A percentile compares a stretch with the other conserved stretches of the same genome.
Conservation (phyloP, 2,329 filamentous ascomycete species). For the Curvularia spicifera region DNA sequence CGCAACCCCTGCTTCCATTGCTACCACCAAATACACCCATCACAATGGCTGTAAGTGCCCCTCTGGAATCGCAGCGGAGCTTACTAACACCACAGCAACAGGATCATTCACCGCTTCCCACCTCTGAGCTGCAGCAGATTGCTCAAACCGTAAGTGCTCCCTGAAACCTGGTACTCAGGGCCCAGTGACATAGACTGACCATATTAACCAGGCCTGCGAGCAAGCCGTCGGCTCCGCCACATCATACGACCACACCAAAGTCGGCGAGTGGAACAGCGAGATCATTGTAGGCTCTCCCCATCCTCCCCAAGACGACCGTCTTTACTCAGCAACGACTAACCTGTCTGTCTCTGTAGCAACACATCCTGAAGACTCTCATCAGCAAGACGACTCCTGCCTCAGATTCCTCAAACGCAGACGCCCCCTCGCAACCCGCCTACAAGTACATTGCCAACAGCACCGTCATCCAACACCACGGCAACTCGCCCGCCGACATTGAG, state of each 20-base stretch:
- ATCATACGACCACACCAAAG: conserved; percentile 86
- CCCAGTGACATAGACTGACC: conserved; percentile 12
- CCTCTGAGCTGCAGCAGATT: conserved; percentile 41
- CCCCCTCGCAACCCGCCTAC: conserved; percentile 66
- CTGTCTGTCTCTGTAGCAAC: conserved; percentile 63
- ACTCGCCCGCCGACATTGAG: conserved; percentile 50
- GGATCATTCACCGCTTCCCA: conserved; percentile 41
- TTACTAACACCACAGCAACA: conserved; percentile 4
- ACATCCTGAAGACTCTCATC: conserved; percentile 77
- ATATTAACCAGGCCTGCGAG: conserved; percentile 73
- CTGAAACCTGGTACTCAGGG: neutral
- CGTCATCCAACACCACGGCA: conserved; percentile 85
- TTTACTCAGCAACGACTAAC: neutral
- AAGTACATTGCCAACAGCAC: conserved; percentile 98
- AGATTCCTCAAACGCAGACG: conserved; percentile 35
- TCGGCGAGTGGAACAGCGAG: conserved; percentile 84
- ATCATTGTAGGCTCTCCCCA: conserved; percentile 75
- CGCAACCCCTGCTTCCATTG: conserved; percentile 15
- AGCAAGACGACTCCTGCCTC: conserved; percentile 70
- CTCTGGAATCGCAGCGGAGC: neutral
- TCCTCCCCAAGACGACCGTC: neutral
- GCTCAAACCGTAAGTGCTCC: conserved; percentile 36
- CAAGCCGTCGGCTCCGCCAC: conserved; percentile 74
- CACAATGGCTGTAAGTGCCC: conserved; percentile 39
- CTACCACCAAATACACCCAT: conserved; percentile 17